Evolutionary conservation across 495 filamentous ascomycete species (phyloP), one percentile per base, ranked within the genome.

Genomic region (Wilcoxina mikolae): DNA sequence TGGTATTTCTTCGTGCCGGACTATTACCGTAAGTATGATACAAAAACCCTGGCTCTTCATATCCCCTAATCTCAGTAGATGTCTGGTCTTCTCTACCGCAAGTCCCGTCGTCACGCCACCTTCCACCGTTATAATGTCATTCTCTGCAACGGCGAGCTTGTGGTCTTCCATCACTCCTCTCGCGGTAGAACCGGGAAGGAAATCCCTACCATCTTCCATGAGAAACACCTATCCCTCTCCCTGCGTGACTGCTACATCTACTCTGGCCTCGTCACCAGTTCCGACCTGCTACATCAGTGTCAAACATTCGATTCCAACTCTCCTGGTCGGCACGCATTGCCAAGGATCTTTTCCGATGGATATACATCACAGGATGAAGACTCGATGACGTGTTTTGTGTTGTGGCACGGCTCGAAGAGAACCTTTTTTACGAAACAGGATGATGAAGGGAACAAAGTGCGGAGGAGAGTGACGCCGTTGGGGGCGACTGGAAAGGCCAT

Each of bases 161-260:
- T 85, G 39, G 70, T 84, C 44, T 87, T 84, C 69, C 74, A 76
- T 45, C 59, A 65, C 49, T 75, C 76, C 1, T 66, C 82, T 20
- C 75, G 82, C 23, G 70, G 66, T n/a, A 58, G 67, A 3, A 77
- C 74, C 4, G 83, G 83, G 17, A 70, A 72, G 35, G 71, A 77
- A 56, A 64, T 83, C 0, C 70, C 74, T 22, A 76, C 81, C 56
- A 76, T 81, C 43, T 81, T 85, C 57, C 76, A 83, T 43, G 76
- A 79, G 58, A 73, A 75, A 7, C 72, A 81, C 51, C 65, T 73
- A 9, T 70, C 72, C 1, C 70, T 85, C 44, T 74, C 81, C 47
- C 73, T 87, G 2, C 72, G 70, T 23, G 78, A 83, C 53, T 85
- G 81, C 66, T 87, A 85, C 61, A 73, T 87, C 52, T 86, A 86